Evolutionary conservation across 228 moss, liverwort and hornwort species (phyloP).

Genomic region (Sphagnum fallax): DNA sequence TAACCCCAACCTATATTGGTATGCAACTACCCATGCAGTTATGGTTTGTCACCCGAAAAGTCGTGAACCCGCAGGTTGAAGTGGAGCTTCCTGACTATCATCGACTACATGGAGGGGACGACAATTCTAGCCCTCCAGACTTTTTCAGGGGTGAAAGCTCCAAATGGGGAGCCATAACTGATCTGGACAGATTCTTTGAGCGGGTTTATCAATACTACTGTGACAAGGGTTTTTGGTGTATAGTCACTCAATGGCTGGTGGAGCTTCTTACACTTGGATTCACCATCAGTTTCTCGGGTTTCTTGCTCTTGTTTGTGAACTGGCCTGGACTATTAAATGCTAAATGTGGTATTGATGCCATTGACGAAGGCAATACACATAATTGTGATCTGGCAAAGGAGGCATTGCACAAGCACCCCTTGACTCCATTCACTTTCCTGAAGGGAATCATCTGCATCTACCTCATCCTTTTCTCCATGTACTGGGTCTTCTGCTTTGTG

Average conservation of each 20-base stretch:
- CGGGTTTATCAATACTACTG: conserved; percentile 95
- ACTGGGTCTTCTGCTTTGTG: conserved; percentile 95
- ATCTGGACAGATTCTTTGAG: conserved; percentile 96
- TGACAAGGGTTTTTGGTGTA: conserved; percentile 99
- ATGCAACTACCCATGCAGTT: background rate
- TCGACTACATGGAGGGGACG: conserved; percentile 63
- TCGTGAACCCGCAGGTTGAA: conserved; percentile 60
- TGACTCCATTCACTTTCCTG: conserved; percentile 60
- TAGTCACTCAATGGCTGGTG: conserved; percentile 92
- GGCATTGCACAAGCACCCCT: conserved; percentile 65
- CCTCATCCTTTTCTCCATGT: conserved; percentile 70
- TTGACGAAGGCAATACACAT: conserved; percentile 65
- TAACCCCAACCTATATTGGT: no score
- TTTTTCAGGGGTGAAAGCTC: conserved; percentile 80
- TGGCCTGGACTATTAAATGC: conserved; percentile 83
- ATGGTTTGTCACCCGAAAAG: conserved; percentile 6
- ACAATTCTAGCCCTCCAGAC: conserved; percentile 75
- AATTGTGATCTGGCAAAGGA: conserved; percentile 83
- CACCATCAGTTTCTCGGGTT: conserved; percentile 91
- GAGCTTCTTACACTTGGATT: conserved; percentile 90
- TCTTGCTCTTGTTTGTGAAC: conserved; percentile 90
- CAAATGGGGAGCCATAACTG: conserved; percentile 87
- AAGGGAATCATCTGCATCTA: conserved; percentile 75
- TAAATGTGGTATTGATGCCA: conserved; percentile 75
- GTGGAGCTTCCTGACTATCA: conserved; percentile 93